Conservation (phyloP, 306 rosid species). For the Begonia masoniana region DNA sequence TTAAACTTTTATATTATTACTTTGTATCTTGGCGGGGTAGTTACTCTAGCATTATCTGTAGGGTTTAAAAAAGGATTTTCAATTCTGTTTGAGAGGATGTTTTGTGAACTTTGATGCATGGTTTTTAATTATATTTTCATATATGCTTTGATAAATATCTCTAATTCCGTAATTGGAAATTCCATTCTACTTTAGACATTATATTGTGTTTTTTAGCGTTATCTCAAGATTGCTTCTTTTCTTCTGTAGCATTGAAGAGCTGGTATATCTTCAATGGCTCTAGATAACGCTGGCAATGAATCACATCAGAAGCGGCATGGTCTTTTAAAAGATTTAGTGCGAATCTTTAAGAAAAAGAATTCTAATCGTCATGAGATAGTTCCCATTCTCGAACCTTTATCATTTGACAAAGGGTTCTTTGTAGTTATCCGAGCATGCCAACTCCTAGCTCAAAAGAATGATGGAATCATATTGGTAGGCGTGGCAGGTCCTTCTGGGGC, state of each 20-base stretch:
- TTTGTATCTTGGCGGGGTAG: too few species aligned
- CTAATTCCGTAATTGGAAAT: too few species aligned
- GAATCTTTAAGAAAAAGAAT: slow-evolving; percentile 61
- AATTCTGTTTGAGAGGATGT: too few species aligned
- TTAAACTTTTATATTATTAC: too few species aligned
- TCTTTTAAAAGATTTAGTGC: slow-evolving; percentile 86
- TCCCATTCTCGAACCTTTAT: slow-evolving; percentile 51
- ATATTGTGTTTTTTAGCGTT: too few species aligned
- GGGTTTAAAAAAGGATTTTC: too few species aligned
- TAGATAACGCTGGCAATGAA: slow-evolving; percentile 36
- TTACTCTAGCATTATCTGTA: too few species aligned
- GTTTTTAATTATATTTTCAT: too few species aligned
- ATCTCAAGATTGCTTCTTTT: too few species aligned
- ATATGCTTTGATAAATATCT: too few species aligned
- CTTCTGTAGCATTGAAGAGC: slow-evolving; percentile 13
- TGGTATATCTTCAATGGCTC: slow-evolving; percentile 37
- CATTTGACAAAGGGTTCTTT: slow-evolving; percentile 97
- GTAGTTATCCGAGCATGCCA: slow-evolving; percentile 89
- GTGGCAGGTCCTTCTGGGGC: slow-evolving; percentile 99
- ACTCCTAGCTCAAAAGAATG: slow-evolving; percentile 73
- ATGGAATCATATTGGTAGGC: slow-evolving; percentile 82
- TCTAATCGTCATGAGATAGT: slow-evolving; percentile 56
- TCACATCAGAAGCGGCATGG: slow-evolving; percentile 58
- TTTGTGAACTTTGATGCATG: too few species aligned
- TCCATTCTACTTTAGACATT: not conserved